These are phyloP conservation scores for Ogataea populi-albae DNA, from an alignment of 805 yeast species.

Conservation along the genomic window DNA sequence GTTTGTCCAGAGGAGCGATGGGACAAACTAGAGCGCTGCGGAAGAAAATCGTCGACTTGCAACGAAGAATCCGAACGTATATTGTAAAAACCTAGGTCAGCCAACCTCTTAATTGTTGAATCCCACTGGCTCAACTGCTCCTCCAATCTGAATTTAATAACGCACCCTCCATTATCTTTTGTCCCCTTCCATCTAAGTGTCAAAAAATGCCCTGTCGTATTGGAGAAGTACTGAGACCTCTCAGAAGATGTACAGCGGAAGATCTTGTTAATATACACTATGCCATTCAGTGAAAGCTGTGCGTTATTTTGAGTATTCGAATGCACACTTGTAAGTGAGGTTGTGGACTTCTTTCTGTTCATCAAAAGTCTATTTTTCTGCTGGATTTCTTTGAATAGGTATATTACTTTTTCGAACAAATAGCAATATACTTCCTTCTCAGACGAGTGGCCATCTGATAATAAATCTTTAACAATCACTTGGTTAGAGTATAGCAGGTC, in stretches of 20 bases:
- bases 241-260: constrained; percentile 30
- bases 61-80: constrained; percentile 10
- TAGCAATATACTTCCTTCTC: constrained; percentile 90
- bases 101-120: constrained; percentile 51
- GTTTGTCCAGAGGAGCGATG: constrained; percentile 20
- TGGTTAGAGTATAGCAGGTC: constrained; percentile 73
- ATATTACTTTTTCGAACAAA: constrained; percentile 67
- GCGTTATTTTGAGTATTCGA: constrained; percentile 8
- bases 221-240: constrained; percentile 26
- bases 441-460: constrained; percentile 49
- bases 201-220: constrained; percentile 51
- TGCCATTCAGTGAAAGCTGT: constrained; percentile 30
- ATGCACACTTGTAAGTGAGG: constrained; percentile 32
- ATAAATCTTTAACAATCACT: constrained; percentile 62
- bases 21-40: not conserved
- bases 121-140: constrained; percentile 86
- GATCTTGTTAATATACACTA: constrained; percentile 29
- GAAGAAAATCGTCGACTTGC: constrained; percentile 10
- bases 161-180: constrained; percentile 81
- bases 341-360: constrained; percentile 47
- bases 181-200: constrained; percentile 81
- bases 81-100: constrained; percentile 23
- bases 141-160: constrained; percentile 77
- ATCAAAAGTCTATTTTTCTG: constrained; percentile 47
- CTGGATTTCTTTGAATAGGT: constrained; percentile 59